These are phyloP conservation scores for Starmerella ratchasimensis DNA, from an alignment of 805 yeast species.

Conservation along the genomic window DNA sequence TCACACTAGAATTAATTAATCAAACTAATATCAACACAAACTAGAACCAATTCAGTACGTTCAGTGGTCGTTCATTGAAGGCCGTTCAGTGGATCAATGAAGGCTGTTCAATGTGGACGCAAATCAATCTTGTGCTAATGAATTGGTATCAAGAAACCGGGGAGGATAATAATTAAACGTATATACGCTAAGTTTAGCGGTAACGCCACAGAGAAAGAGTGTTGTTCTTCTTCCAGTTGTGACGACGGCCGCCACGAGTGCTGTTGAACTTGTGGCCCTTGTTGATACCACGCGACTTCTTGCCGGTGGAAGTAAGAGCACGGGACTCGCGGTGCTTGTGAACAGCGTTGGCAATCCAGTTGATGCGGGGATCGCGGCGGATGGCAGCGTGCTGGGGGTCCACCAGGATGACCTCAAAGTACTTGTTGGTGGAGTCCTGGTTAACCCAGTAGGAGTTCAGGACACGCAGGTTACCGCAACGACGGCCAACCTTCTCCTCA, in stretches of 20 bases:
- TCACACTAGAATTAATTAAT: no score
- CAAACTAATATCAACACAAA: no score
- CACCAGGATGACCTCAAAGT: conserved; percentile 93
- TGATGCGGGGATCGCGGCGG: conserved; percentile 96
- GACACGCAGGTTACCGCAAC: conserved; percentile 97
- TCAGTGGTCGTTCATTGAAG: no score
- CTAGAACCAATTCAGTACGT: no score
- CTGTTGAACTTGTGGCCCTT: conserved; percentile 99
- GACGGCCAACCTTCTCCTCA: conserved; percentile 99
- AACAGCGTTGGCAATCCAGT: conserved; percentile 99
- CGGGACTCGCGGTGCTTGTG: conserved; percentile 99
- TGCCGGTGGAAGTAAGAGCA: conserved; percentile 96
- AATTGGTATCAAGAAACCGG: not conserved
- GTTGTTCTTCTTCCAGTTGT: conserved; percentile 99
- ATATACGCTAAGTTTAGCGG: conserved; percentile 48
- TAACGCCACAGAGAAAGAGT: conserved; percentile 98
- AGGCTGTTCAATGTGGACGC: no score
- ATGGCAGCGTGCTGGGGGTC: conserved; percentile 98
- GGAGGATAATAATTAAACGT: not conserved
- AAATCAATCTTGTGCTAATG: no score
- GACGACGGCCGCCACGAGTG: conserved; percentile 97
- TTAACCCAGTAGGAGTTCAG: conserved; percentile 99
- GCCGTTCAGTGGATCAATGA: no score
- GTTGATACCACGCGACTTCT: conserved; percentile 99
- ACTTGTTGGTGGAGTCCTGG: conserved; percentile 99